Base-by-base conservation (phyloP, 2,329 filamentous ascomycete species). In the Cryphonectria nitschkei region DNA sequence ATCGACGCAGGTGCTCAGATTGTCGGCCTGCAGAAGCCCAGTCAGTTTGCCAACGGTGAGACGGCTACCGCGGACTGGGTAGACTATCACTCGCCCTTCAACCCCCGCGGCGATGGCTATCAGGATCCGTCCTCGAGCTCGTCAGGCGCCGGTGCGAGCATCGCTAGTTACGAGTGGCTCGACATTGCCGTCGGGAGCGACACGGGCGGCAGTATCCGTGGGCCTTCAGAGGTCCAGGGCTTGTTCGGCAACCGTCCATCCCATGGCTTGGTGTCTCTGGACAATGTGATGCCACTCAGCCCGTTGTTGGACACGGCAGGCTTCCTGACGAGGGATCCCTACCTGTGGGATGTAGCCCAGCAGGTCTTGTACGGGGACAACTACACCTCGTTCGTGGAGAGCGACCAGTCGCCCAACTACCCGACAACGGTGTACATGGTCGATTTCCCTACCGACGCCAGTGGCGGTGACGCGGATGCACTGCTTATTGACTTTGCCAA, bases 1-100 rank as follows among this genome's bases (percentile, higher is more conserved):
- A 83, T 91, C 39, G 85, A 90, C 73, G 84, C 86, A 2, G 90
- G 90, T 0, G 89, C 87, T 0, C 75, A 85, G 8, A 75, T 87
- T 2, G 78, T 87, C 0, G 85, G 85, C 3, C 82, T 84, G 70
- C 82, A 83, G 73, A 85, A 84, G 74, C 81, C 81, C 0, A 80
- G 80, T 1, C 82, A 85, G 73, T 87, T 87, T 70, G 84, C 84
- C 14, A 80, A 81, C 67, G 78, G 79, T 2, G 79, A 81, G 73
- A 76, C 74, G 1, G 83, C 86, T 0, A 88, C 86, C 0, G 83
- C 82, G 0, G 87, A 89, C 72, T 82, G 80, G 79, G 78, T 82
- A 2, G 81, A 82, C 68, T 82, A 79, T 54, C 81, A 82, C 19
- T 76, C 79, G 0, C 83, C 83, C 0, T 84, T 83, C 73, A 84